Evolutionary conservation across 106 monocot genomes (phyloP), one percentile per base, ranked within the genome.

Genomic region (Cymbidium sinense): DNA sequence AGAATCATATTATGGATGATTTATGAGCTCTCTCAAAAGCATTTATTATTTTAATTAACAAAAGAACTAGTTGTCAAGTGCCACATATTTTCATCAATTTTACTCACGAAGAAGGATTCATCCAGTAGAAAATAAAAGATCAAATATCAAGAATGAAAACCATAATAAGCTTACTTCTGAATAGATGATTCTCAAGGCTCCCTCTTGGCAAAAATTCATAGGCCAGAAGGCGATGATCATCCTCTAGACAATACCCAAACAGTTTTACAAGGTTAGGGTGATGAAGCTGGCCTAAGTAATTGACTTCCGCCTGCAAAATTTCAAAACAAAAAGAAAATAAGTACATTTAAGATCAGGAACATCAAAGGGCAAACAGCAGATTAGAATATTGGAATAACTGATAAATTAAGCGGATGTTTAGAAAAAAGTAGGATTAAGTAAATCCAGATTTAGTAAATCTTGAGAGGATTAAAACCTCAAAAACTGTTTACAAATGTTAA

Each of bases 181-280:
- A 96, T 19, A 96, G 91, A 90, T 96, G 96, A 74, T 94, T 96
- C 77, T 96, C 96, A 76, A 96, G 83, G 83, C 88, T 94, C 58
- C 96, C 96, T 55, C 93, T 84, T 47, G 91, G 88, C 94, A 96
- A 91, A 77, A 92, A 96, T 77, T 96, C 96, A 61, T 98, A 98
- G 31, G 91, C 96, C 20, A 98, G 87, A 19, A 94, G 83, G 9
- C 98, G 86, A 2, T 94, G 98, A 17, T 98, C 90, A 50, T 98
- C 94, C 83, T 98, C 98, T 20, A 88, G 70, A 78, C 92, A 94
- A 70, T 87, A 92, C 47, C 98, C 98, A 41, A 98, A 79, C 31
- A 98, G 82, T 73, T 81, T 91, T 11, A 94, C 98, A 77, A 98
- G 90, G 82, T 98, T 92, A 37, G 91, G 91, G 80, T 98, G 98